Evolutionary conservation across 768 basidiomycete species (phyloP).

Genomic region (Agrocybe pediades): DNA sequence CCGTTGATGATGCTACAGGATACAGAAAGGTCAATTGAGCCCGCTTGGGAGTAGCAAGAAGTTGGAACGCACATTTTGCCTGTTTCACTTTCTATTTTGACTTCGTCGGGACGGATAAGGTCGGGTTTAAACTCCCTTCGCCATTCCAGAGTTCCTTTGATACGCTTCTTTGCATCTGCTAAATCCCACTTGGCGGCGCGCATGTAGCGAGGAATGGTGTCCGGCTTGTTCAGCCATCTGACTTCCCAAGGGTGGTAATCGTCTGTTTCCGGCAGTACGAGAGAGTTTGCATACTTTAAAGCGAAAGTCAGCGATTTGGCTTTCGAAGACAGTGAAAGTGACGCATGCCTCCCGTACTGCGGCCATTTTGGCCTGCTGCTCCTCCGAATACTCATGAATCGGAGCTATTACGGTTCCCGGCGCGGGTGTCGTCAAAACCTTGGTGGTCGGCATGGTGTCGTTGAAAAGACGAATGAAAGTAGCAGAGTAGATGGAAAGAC

Average conservation of each 20-base stretch:
- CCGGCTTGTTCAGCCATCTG: constrained; percentile 71
- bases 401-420: constrained; percentile 55
- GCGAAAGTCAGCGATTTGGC: neutral
- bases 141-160: constrained; percentile 83
- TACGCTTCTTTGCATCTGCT: constrained; percentile 74
- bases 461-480: neutral
- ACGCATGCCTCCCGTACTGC: constrained; percentile 63
- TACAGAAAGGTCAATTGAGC: neutral
- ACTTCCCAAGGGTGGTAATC: constrained; percentile 77
- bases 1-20: constrained; percentile 74
- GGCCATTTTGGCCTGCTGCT: constrained; percentile 60
- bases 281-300: constrained; percentile 64
- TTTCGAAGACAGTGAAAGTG: neutral
- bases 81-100: constrained; percentile 77
- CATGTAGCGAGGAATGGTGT: constrained; percentile 76
- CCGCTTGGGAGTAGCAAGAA: neutral
- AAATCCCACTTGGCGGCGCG: constrained; percentile 85
- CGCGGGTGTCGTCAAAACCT: constrained; percentile 58
- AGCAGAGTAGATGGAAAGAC: neutral
- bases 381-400: constrained; percentile 59
- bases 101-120: constrained; percentile 78
- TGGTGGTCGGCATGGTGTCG: constrained; percentile 16
- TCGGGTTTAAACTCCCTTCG: constrained; percentile 84
- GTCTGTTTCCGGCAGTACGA: constrained; percentile 66
- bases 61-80: constrained; percentile 75